These are phyloP conservation scores for Adiantum capillusveneris DNA, from an alignment of 75 land plant genomes.

Conservation along the genomic window DNA sequence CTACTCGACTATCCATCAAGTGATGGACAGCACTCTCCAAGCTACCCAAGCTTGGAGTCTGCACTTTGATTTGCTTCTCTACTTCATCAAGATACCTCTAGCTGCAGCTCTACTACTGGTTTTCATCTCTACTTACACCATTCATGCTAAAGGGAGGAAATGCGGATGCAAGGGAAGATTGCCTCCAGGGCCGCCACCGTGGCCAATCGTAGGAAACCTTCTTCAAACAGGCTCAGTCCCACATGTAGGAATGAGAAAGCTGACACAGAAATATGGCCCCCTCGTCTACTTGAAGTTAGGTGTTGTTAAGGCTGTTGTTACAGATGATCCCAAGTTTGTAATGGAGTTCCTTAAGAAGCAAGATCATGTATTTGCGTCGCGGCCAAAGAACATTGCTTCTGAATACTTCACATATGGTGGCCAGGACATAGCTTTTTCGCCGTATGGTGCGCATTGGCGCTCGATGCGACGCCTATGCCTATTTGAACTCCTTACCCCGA, in stretches of 20 bases:
- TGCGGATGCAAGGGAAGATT: background rate
- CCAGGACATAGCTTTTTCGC: slow-evolving; percentile 7
- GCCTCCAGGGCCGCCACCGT: slow-evolving; percentile 31
- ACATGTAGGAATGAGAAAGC: slow-evolving; percentile 13
- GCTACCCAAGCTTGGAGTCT: too few relatives aligned
- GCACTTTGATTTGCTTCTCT: too few relatives aligned
- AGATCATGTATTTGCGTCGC: slow-evolving; percentile 21
- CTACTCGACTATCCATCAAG: too few relatives aligned
- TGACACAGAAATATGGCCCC: slow-evolving; percentile 22
- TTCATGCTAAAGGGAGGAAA: too few relatives aligned
- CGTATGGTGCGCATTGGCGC: slow-evolving; percentile 14
- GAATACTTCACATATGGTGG: slow-evolving; percentile 26
- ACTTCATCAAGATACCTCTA: too few relatives aligned
- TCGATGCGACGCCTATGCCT: slow-evolving; percentile 8
- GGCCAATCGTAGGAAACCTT: slow-evolving; percentile 30
- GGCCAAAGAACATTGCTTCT: slow-evolving; percentile 16
- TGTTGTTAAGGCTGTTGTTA: too few relatives aligned
- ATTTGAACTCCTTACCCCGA: slow-evolving; percentile 18
- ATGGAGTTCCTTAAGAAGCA: slow-evolving; percentile 27
- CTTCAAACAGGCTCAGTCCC: slow-evolving; percentile 15
- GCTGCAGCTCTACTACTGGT: too few relatives aligned
- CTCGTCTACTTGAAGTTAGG: slow-evolving; percentile 9
- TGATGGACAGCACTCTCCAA: too few relatives aligned
- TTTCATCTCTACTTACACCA: too few relatives aligned
- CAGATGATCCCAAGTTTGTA: slow-evolving; percentile 14